phyloP scores from a whole-genome alignment of 257 asterid genomes.

The Mitragyna speciosa region DNA sequence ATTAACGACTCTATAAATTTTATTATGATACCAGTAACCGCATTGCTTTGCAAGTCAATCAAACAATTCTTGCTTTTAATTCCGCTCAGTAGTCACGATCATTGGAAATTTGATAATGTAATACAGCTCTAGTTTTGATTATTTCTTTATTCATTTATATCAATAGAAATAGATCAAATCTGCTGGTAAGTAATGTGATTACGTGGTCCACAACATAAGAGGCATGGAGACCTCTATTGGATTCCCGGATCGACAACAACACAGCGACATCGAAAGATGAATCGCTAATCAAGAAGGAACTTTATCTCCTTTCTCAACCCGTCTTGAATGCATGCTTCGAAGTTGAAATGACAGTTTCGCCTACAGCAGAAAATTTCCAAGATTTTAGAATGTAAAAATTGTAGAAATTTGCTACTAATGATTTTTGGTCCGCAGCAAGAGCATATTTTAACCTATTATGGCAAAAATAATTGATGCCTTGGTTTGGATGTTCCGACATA shows the following conservation, averaged over 20 bases:
- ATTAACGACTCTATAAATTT: too few species aligned
- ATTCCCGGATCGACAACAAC: background rate
- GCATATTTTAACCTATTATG: background rate
- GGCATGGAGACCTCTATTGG: background rate
- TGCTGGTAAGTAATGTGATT: background rate
- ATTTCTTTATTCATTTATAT: background rate
- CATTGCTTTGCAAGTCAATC: too few species aligned
- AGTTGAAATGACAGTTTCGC: background rate
- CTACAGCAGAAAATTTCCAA: background rate
- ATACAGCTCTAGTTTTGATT: background rate
- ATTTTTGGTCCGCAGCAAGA: background rate
- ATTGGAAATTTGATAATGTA: background rate
- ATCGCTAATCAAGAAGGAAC: background rate
- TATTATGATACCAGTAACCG: too few species aligned
- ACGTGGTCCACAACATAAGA: background rate
- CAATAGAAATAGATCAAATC: background rate
- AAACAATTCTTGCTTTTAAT: too few species aligned
- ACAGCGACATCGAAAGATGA: background rate
- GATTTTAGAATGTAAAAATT: background rate
- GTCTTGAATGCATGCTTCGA: background rate
- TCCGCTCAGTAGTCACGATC: background rate
- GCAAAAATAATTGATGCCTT: background rate
- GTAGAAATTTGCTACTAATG: background rate
- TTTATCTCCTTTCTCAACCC: background rate
- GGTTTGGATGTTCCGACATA: background rate